Evolutionary conservation across 495 filamentous ascomycete genomes (phyloP).

Genomic region (Entonaema liquescens): DNA sequence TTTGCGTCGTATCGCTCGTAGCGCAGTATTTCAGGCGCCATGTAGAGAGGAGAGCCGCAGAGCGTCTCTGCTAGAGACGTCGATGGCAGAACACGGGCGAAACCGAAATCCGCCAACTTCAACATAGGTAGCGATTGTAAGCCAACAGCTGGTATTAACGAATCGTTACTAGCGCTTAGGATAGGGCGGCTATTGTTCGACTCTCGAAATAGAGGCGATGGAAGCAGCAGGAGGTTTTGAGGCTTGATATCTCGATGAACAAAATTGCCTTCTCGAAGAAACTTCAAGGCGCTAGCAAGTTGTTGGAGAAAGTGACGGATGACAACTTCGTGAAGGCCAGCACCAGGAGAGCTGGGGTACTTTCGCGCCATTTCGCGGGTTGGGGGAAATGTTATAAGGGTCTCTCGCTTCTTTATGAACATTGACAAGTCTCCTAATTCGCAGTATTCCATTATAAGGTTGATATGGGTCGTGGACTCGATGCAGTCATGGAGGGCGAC

Average conservation of each 20-base stretch:
- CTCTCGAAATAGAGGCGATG: constrained; percentile 71
- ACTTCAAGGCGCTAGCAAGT: constrained; percentile 89
- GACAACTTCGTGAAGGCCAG: constrained; percentile 91
- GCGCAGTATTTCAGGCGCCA: constrained; percentile 96
- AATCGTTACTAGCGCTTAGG: constrained; percentile 73
- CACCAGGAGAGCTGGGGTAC: constrained; percentile 82
- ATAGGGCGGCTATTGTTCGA: constrained; percentile 55
- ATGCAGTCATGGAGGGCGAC: constrained; percentile 93
- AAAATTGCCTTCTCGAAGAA: constrained; percentile 81
- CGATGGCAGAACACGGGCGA: constrained; percentile 86
- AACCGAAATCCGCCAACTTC: constrained; percentile 97
- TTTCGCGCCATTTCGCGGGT: constrained; percentile 87
- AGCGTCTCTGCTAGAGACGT: constrained; percentile 94
- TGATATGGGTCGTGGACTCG: constrained; percentile 85
- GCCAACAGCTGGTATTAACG: constrained; percentile 80
- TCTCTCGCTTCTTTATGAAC: constrained; percentile 93
- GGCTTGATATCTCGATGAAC: constrained; percentile 98
- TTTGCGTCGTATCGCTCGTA: constrained; percentile 98
- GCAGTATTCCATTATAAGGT: constrained; percentile 98
- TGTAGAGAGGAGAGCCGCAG: constrained; percentile 97
- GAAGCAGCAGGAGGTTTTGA: constrained; percentile 91
- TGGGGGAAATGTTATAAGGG: constrained; percentile 74
- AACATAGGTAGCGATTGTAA: constrained; percentile 90
- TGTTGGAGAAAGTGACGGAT: constrained; percentile 96
- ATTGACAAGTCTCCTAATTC: constrained; percentile 90